Conservation (phyloP, 371 early-diverging fungal genomes). For the Lichtheimia corymbifera region DNA sequence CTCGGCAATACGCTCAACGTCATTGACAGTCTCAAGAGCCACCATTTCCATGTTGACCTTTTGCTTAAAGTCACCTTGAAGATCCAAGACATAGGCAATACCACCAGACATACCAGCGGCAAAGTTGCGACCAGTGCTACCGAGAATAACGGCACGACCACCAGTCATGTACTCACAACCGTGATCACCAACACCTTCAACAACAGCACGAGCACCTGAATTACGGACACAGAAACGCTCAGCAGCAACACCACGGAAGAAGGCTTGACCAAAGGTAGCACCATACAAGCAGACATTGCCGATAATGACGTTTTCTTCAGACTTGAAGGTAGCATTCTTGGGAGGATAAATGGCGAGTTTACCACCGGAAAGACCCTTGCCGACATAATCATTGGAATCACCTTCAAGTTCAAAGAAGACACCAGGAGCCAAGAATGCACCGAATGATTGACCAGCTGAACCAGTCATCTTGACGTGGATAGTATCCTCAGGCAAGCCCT, state of each 20-base stretch:
- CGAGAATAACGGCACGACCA: conserved; percentile 84
- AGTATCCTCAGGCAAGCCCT: conserved; percentile 84
- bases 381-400: conserved; percentile 97
- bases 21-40: conserved; percentile 77
- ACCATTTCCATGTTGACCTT: conserved; percentile 93
- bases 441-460: conserved; percentile 97
- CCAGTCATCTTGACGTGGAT: conserved; percentile 85
- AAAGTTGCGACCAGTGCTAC: conserved; percentile 88
- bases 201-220: conserved; percentile 93
- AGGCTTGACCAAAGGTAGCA: conserved; percentile 90
- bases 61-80: conserved; percentile 56
- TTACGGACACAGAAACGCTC: conserved; percentile 98
- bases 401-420: conserved; percentile 92
- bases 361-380: conserved; percentile 97
- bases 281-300: conserved; percentile 98
- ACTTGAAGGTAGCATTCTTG: conserved; percentile 71
- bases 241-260: conserved; percentile 93
- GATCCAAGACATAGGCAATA: conserved; percentile 84
- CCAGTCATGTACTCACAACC: conserved; percentile 99
- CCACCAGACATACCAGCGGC: conserved; percentile 97
- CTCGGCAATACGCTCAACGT: conserved; percentile 74
- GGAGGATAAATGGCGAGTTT: conserved; percentile 88
- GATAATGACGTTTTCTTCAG: conserved; percentile 88
- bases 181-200: conserved; percentile 97
- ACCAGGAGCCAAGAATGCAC: conserved; percentile 93